A percentile compares a stretch with the other conserved stretches of the same genome.
Conservation (phyloP, 2,329 filamentous ascomycete species). For the Exophiala mesophila region DNA sequence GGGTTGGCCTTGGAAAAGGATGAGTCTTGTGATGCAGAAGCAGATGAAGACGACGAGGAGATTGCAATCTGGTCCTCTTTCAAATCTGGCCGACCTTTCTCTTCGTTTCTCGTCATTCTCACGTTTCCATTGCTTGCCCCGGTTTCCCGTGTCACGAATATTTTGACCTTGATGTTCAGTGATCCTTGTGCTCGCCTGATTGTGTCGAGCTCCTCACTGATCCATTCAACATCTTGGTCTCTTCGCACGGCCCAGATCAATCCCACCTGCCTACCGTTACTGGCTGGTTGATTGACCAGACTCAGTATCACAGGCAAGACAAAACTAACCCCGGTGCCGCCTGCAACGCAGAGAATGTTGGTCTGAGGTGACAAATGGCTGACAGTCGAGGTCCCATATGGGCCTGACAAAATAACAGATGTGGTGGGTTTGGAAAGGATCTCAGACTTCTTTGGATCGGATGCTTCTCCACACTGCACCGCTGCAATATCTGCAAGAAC, state of each 20-base stretch:
- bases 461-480: not conserved
- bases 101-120: not conserved
- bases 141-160: slow-evolving; percentile 56
- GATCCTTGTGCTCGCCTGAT: slow-evolving; percentile 40
- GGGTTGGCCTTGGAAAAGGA: slow-evolving; percentile 15
- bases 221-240: slow-evolving; percentile 53
- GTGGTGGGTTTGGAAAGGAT: slow-evolving; percentile 36
- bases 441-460: slow-evolving; percentile 29
- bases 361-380: slow-evolving; percentile 27
- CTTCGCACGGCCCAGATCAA: slow-evolving; percentile 63
- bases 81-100: slow-evolving; percentile 6
- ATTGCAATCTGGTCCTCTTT: slow-evolving; percentile 26
- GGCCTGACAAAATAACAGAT: slow-evolving; percentile 57
- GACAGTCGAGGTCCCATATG: slow-evolving; percentile 48
- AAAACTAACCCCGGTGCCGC: slow-evolving; percentile 57
- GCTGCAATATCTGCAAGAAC: slow-evolving; percentile 47
- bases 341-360: slow-evolving; percentile 52
- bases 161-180: slow-evolving; percentile 46
- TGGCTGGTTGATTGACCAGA: slow-evolving; percentile 27
- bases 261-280: slow-evolving; percentile 45
- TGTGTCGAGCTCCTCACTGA: slow-evolving; percentile 51
- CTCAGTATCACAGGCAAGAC: slow-evolving; percentile 49
- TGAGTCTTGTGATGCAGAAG: slow-evolving; percentile 2
- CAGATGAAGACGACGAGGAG: slow-evolving; percentile 2
- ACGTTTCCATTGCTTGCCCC: not conserved